phyloP scores from a whole-genome alignment of 169 alveolate species.

The Perkinsus olseni region DNA sequence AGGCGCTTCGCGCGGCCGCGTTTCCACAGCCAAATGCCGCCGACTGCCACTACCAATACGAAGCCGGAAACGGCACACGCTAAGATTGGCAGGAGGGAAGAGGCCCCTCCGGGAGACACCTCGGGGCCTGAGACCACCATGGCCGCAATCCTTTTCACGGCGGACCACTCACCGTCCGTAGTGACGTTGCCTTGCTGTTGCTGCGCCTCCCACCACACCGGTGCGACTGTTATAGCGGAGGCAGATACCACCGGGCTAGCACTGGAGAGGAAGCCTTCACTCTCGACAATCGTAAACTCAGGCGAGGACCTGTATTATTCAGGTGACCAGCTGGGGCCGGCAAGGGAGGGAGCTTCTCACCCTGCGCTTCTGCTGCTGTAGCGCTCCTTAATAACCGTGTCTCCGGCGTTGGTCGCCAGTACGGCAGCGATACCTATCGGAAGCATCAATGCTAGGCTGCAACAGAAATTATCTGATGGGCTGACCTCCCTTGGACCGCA shows the following conservation, averaged over 20 bases:
- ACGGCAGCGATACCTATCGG: background rate
- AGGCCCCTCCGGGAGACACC: background rate
- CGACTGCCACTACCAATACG: background rate
- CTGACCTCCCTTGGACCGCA: background rate
- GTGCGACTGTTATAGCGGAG: background rate
- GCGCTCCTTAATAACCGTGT: background rate
- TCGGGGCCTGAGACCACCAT: background rate
- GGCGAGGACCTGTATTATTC: background rate
- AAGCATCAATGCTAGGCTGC: background rate
- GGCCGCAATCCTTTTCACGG: background rate
- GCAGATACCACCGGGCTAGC: background rate
- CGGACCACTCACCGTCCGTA: background rate
- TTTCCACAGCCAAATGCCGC: background rate
- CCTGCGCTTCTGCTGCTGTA: background rate
- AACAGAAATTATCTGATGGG: background rate
- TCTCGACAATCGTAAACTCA: background rate
- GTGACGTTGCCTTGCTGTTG: background rate
- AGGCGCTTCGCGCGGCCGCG: background rate
- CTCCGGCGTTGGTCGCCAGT: background rate
- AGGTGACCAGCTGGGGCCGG: too few relatives aligned
- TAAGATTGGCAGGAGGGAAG: background rate
- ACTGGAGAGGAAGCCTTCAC: background rate
- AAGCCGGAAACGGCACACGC: background rate
- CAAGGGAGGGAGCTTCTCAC: too few relatives aligned
- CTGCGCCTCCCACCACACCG: background rate